Evolutionary conservation across 2,329 filamentous ascomycete genomes (phyloP).

Genomic region (Parasarocladium wereldwijsianum): DNA sequence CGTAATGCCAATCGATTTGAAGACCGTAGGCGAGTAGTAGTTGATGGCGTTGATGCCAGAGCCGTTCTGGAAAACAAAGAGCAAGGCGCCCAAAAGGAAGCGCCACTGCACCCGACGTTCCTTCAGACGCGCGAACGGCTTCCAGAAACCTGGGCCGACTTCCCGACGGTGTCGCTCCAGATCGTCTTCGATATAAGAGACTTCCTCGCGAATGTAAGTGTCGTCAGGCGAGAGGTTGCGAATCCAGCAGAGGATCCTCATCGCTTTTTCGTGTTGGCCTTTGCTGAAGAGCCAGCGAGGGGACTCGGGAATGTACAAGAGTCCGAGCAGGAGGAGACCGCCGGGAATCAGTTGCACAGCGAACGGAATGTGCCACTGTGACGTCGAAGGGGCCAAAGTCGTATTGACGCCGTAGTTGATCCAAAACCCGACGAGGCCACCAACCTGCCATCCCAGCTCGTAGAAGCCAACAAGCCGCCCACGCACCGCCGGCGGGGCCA

Average conservation of each 20-base stretch:
- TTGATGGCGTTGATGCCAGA: slow-evolving; percentile 65
- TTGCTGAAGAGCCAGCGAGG: slow-evolving; percentile 56
- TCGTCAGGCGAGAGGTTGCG: slow-evolving; percentile 40
- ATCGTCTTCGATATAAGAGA: slow-evolving; percentile 55
- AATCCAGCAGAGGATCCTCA: slow-evolving; percentile 48
- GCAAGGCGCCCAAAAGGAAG: slow-evolving; percentile 56
- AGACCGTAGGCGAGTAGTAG: slow-evolving; percentile 43
- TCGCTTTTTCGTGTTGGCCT: slow-evolving; percentile 42
- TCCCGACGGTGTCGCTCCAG: slow-evolving; percentile 47
- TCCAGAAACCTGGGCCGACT: slow-evolving; percentile 61
- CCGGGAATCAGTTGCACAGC: slow-evolving; percentile 53
- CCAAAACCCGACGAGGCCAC: slow-evolving; percentile 50
- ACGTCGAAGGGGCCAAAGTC: slow-evolving; percentile 27
- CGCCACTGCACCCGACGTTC: slow-evolving; percentile 49
- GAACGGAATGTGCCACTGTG: slow-evolving; percentile 52
- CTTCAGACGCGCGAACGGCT: slow-evolving; percentile 47
- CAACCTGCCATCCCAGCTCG: slow-evolving; percentile 50
- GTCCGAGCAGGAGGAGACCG: slow-evolving; percentile 38
- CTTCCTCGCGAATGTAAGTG: slow-evolving; percentile 58
- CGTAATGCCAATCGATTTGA: slow-evolving; percentile 22
- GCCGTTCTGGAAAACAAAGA: slow-evolving; percentile 67
- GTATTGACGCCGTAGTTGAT: slow-evolving; percentile 49
- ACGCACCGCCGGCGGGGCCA: slow-evolving; percentile 46
- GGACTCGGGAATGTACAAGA: slow-evolving; percentile 48
- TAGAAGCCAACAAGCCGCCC: slow-evolving; percentile 53